Conservation (phyloP, 352 stramenopile genomes). For the Pilasporangium apinafurcum region DNA sequence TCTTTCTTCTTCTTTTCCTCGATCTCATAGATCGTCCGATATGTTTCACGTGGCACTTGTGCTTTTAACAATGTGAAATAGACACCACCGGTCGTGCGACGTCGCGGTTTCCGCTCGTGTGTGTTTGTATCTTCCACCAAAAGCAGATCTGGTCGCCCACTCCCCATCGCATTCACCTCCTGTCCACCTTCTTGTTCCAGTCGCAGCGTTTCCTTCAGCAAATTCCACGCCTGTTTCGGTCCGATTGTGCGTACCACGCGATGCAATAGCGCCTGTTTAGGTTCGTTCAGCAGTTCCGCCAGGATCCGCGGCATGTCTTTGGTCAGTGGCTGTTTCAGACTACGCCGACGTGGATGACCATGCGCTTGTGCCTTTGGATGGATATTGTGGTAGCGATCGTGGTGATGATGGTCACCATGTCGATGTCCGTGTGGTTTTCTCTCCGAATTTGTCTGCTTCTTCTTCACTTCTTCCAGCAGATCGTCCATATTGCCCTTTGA, state of each 20-base stretch:
- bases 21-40: slow-evolving; percentile 71
- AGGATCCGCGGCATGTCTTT: slow-evolving; percentile 51
- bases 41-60: slow-evolving; percentile 55
- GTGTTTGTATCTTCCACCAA: slow-evolving; percentile 30
- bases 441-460: slow-evolving; percentile 1
- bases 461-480: background rate
- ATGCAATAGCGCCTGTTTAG: slow-evolving; percentile 63
- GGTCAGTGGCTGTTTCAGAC: slow-evolving; percentile 38
- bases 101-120: slow-evolving; percentile 33
- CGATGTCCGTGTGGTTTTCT: background rate
- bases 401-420: background rate
- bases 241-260: slow-evolving; percentile 66
- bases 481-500: background rate
- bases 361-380: slow-evolving; percentile 1
- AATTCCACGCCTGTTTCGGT: slow-evolving; percentile 45
- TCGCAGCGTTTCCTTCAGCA: slow-evolving; percentile 57
- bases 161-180: slow-evolving; percentile 38
- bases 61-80: slow-evolving; percentile 66
- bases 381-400: slow-evolving; percentile 11
- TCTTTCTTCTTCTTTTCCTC: slow-evolving; percentile 75
- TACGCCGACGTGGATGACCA: slow-evolving; percentile 14
- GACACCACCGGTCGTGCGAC: slow-evolving; percentile 64
- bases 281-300: slow-evolving; percentile 51
- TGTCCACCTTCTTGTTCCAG: slow-evolving; percentile 60
- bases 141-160: slow-evolving; percentile 40